Conservation (phyloP, 768 basidiomycete genomes). For the Pisolithus sp. region DNA sequence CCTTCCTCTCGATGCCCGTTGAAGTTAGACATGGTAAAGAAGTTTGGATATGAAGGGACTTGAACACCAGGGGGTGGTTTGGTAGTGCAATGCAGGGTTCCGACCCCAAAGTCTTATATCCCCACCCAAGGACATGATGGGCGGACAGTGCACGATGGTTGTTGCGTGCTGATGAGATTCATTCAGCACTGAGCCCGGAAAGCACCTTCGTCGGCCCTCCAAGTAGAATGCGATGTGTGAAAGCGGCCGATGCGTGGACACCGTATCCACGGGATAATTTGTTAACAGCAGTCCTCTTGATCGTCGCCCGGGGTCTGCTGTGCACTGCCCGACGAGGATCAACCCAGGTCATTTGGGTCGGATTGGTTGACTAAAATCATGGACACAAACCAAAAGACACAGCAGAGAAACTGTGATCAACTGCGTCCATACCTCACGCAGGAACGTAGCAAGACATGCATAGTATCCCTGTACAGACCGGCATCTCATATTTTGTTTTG, state of each 20-base stretch:
- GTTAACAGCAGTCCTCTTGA: constrained; percentile 26
- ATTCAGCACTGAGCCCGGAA: constrained; percentile 7
- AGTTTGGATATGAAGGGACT: constrained; percentile 12
- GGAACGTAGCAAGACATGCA: constrained; percentile 7
- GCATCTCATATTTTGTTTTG: constrained; percentile 10
- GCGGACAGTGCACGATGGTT: background rate
- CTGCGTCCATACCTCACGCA: constrained; percentile 11
- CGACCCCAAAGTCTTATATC: background rate
- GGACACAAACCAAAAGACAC: constrained; percentile 9
- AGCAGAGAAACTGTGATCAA: constrained; percentile 10
- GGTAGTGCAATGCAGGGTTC: constrained; percentile 1
- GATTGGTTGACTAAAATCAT: constrained; percentile 8
- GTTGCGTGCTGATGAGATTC: constrained; percentile 24
- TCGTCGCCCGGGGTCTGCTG: constrained; percentile 28
- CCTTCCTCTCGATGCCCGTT: constrained; percentile 16
- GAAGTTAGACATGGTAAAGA: constrained; percentile 26
- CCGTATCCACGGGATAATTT: constrained; percentile 24
- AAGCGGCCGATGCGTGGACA: constrained; percentile 18
- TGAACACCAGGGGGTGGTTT: constrained; percentile 8
- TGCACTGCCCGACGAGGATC: constrained; percentile 28
- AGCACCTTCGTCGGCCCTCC: constrained; percentile 18
- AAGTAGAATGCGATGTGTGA: constrained; percentile 16
- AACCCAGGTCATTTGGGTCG: constrained; percentile 6
- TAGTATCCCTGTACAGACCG: constrained; percentile 5
- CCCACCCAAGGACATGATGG: background rate